phyloP scores from a whole-genome alignment of 2,329 filamentous ascomycete species.

The Colletotrichum tamarilloi region DNA sequence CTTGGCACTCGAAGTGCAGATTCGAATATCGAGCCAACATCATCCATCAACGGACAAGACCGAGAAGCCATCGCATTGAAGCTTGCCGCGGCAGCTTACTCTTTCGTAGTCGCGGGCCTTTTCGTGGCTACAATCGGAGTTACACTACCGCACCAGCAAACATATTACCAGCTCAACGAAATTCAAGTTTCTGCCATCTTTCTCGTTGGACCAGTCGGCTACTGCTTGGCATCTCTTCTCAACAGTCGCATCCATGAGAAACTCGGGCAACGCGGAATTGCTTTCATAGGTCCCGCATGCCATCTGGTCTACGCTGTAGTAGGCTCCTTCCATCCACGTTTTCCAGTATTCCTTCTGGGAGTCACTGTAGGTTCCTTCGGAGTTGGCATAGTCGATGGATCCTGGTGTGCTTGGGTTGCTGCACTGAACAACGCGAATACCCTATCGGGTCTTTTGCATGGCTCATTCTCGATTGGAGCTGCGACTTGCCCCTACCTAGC shows the following conservation, averaged over 20 bases:
- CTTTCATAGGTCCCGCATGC: constrained; percentile 49
- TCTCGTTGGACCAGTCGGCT: constrained; percentile 54
- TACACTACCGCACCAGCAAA: constrained; percentile 47
- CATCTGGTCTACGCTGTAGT: constrained; percentile 69
- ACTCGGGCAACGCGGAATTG: constrained; percentile 70
- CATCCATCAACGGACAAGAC: not conserved
- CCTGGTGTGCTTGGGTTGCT: constrained; percentile 58
- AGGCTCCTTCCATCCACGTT: constrained; percentile 75
- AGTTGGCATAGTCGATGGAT: constrained; percentile 53
- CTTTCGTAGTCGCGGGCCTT: constrained; percentile 39
- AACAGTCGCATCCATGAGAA: constrained; percentile 53
- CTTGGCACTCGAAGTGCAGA: not conserved
- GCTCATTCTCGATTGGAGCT: constrained; percentile 77
- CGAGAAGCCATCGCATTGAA: not conserved
- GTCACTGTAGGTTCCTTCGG: constrained; percentile 64
- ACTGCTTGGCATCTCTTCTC: constrained; percentile 52
- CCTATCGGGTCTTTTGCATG: constrained; percentile 78
- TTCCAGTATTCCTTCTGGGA: constrained; percentile 71
- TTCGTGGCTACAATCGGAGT: constrained; percentile 42
- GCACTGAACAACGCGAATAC: constrained; percentile 51
- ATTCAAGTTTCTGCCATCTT: constrained; percentile 57
- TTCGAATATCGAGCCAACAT: not conserved
- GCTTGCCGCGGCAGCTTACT: constrained; percentile 17
- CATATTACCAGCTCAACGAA: constrained; percentile 54
- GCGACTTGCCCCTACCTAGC: constrained; percentile 77